phyloP scores from a whole-genome alignment of 2,329 filamentous ascomycete species.

The Diaporthe sp. region DNA sequence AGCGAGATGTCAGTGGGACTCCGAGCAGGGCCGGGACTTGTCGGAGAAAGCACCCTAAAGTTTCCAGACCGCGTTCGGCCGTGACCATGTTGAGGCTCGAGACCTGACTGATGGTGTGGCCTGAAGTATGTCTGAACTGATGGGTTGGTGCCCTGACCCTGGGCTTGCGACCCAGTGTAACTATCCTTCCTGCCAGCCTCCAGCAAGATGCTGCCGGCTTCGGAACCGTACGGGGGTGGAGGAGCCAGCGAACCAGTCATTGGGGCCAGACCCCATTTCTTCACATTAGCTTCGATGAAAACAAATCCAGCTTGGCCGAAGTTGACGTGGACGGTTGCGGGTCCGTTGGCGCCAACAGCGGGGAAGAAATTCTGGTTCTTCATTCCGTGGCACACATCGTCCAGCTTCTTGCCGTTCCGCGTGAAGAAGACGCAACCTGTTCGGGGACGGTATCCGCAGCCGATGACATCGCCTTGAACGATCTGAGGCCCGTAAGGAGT shows the following conservation, averaged over 20 bases:
- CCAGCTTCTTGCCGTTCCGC: constrained; percentile 95
- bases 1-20: constrained; percentile 97
- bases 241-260: constrained; percentile 96
- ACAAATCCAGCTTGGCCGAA: constrained; percentile 98
- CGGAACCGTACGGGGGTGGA: constrained; percentile 95
- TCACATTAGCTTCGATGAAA: constrained; percentile 99
- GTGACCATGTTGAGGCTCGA: constrained; percentile 71
- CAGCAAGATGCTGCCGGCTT: constrained; percentile 95
- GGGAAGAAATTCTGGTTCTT: constrained; percentile 98
- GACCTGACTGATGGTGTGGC: constrained; percentile 55
- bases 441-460: constrained; percentile 93
- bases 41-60: constrained; percentile 80
- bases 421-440: constrained; percentile 98
- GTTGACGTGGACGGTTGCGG: constrained; percentile 94
- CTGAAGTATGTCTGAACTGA: constrained; percentile 60
- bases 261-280: constrained; percentile 98
- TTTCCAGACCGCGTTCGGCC: constrained; percentile 81
- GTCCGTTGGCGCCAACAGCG: constrained; percentile 95
- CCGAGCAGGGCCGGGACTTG: constrained; percentile 88
- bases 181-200: constrained; percentile 83
- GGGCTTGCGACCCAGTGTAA: constrained; percentile 58
- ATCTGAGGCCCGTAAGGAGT: constrained; percentile 86
- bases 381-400: constrained; percentile 92
- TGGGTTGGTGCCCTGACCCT: constrained; percentile 59
- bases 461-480: constrained; percentile 95